Conservation (phyloP, 176 grass and related monocot genomes). For the Phoenix roebelenii region DNA sequence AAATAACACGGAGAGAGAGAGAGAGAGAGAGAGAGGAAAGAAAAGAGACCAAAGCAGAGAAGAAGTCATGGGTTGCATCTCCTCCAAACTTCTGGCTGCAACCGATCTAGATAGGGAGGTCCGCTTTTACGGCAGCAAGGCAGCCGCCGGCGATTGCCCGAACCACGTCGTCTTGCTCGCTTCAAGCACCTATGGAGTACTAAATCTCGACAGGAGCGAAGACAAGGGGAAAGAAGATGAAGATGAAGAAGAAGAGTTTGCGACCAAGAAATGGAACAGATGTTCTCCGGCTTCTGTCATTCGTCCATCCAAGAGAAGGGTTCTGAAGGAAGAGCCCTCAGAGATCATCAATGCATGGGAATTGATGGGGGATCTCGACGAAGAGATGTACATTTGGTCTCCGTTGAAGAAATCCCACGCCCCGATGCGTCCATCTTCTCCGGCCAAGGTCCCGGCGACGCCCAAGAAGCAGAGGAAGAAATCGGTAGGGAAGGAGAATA, state of each 20-base stretch:
- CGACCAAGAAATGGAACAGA: slow-evolving; percentile 48
- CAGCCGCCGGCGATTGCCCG: slow-evolving; percentile 31
- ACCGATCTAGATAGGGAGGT: slow-evolving; percentile 26
- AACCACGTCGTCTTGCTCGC: slow-evolving; percentile 91
- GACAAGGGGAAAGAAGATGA: slow-evolving; percentile 17
- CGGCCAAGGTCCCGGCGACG: slow-evolving; percentile 43
- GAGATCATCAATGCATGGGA: slow-evolving; percentile 94
- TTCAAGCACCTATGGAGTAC: slow-evolving; percentile 81
- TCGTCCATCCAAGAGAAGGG: slow-evolving; percentile 33
- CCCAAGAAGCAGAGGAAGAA: slow-evolving; percentile 32
- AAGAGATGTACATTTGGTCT: slow-evolving; percentile 30
- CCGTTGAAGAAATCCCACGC: slow-evolving; percentile 55
- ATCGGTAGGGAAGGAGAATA: slow-evolving; percentile 78
- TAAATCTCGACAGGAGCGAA: slow-evolving; percentile 47
- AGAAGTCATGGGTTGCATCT: slow-evolving; percentile 82
- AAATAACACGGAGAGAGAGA: no score
- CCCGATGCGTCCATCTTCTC: slow-evolving; percentile 30
- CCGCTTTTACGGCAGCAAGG: not conserved
- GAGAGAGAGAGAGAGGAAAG: not conserved
- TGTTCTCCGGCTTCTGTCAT: slow-evolving; percentile 28
- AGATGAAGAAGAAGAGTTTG: slow-evolving; percentile 43
- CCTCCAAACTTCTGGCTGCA: slow-evolving; percentile 64
- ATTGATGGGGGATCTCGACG: slow-evolving; percentile 84
- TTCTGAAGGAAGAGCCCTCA: slow-evolving; percentile 27
- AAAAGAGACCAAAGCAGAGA: slow-evolving; percentile 1